Evolutionary conservation across 768 basidiomycete species (phyloP).

Genomic region (Pleurotus salmoneostramineus): DNA sequence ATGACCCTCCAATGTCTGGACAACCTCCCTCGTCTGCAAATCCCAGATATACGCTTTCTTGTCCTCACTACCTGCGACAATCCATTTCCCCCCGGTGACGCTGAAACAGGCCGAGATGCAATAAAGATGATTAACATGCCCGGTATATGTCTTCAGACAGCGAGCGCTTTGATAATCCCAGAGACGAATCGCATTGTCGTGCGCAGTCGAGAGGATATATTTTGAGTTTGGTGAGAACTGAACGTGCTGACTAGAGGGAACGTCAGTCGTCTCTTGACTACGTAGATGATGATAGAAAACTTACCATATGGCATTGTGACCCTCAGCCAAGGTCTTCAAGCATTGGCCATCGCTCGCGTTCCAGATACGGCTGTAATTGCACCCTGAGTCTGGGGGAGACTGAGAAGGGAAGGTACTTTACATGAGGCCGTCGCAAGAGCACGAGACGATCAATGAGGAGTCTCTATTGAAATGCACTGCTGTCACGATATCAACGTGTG

Average conservation of each 20-base stretch:
- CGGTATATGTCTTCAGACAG: slow-evolving; percentile 86
- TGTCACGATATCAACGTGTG: slow-evolving; percentile 93
- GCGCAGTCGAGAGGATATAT: slow-evolving; percentile 90
- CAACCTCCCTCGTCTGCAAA: slow-evolving; percentile 79
- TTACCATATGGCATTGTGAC: slow-evolving; percentile 80
- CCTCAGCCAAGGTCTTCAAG: slow-evolving; percentile 92
- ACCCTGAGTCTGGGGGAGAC: slow-evolving; percentile 4
- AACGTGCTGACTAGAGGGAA: slow-evolving; percentile 67
- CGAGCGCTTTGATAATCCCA: slow-evolving; percentile 95
- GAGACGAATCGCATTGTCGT: slow-evolving; percentile 88
- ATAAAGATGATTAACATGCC: slow-evolving; percentile 80
- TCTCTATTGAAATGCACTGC: slow-evolving; percentile 94
- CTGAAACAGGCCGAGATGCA: slow-evolving; percentile 84
- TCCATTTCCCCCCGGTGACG: slow-evolving; percentile 85
- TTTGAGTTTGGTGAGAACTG: slow-evolving; percentile 95
- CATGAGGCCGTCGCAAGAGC: slow-evolving; percentile 93
- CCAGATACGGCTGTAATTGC: slow-evolving; percentile 81
- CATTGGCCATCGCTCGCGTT: slow-evolving; percentile 90
- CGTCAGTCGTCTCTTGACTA: neutral
- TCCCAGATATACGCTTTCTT: slow-evolving; percentile 91
- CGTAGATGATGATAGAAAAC: slow-evolving; percentile 8
- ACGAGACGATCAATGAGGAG: slow-evolving; percentile 87
- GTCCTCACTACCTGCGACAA: slow-evolving; percentile 90
- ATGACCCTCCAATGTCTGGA: slow-evolving; percentile 78
- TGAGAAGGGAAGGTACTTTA: slow-evolving; percentile 32